Base-by-base conservation (phyloP, 495 filamentous ascomycete species). In the Xylaria curta region DNA sequence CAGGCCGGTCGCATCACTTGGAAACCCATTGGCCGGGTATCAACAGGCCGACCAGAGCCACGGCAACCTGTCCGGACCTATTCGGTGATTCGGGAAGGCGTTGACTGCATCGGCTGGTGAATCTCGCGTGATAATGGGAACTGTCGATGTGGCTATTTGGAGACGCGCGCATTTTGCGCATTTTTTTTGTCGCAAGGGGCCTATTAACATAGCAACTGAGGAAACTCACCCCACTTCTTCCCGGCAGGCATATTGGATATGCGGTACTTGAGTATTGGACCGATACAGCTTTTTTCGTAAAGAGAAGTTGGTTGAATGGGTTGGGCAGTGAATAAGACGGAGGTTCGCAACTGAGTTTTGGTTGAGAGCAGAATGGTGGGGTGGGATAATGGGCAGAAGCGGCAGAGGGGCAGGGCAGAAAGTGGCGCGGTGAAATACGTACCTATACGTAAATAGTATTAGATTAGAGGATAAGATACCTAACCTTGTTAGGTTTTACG, bases 151-250 rank as follows among this genome's bases (percentile, higher is more conserved):
- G 66, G 49, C 71, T 17, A 72, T 70, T 72, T 68, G 46, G 33
- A 19, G 56, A 64, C 36, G 72, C 63, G 71, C 75, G 66, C 62
- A 64, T 66, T 70, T 75, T 31, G 28, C 28, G 28, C 28, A 31
- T 31, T 31, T 31, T 31, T 31, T 75, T 46, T 44, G 12, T 21
- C 61, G 42, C 36, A 60, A 3, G 54, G 21, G 38, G 51, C 8
- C 9, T 17, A 49, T 5, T 15, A 69, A 38, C 40, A 59, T 31
- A 53, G 28, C 15, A 21, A 10, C 28, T 21, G 51, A 71, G 54
- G 72, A 66, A 33, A 81, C 79, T 74, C 69, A 81, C 79, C 79
- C 79, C 79, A 81, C 78, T 81, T 67, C 67, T 80, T 77, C n/a
- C 54, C 58, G 2, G 78, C 51, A 75, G 79, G 76, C 79, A 80